Percentiles rank a stretch among this genome's conserved stretches.
phyloP scores from a whole-genome alignment of 2,329 filamentous ascomycete species.

The Curvularia sp. region DNA sequence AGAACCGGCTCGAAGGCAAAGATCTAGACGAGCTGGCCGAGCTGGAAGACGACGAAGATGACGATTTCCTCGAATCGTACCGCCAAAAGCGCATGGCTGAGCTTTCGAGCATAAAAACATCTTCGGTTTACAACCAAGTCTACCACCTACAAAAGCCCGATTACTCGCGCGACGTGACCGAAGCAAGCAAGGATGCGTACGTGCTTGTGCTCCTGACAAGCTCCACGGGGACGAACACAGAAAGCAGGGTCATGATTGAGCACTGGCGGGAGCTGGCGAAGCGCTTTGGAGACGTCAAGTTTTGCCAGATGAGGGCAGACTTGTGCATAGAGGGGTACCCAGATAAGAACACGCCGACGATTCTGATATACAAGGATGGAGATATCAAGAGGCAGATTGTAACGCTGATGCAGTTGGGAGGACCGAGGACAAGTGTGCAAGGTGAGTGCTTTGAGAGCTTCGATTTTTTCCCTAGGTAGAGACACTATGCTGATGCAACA shows the following conservation, averaged over 20 bases:
- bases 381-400: constrained; percentile 92
- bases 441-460: constrained; percentile 1
- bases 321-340: constrained; percentile 97
- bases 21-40: constrained; percentile 92
- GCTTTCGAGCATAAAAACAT: constrained; percentile 74
- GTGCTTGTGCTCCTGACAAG: constrained; percentile 83
- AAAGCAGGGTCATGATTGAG: constrained; percentile 82
- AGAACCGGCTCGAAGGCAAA: constrained; percentile 92
- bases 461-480: no score
- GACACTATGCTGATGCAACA: no score
- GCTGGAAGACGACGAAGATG: constrained; percentile 94
- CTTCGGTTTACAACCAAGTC: constrained; percentile 84
- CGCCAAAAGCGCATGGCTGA: constrained; percentile 85
- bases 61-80: constrained; percentile 87
- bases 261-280: constrained; percentile 83
- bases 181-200: constrained; percentile 74
- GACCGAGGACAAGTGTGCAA: constrained; percentile 50
- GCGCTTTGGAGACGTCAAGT: constrained; percentile 94
- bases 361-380: constrained; percentile 88
- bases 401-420: constrained; percentile 81
- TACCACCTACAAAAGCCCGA: constrained; percentile 95
- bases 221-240: constrained; percentile 77
- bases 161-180: constrained; percentile 88
- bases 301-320: constrained; percentile 91
- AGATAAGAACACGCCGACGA: constrained; percentile 91